A percentile compares a stretch with the other conserved stretches of the same genome.
These are phyloP conservation scores for Penicillium sp. DNA, from an alignment of 2,329 filamentous ascomycete species.

Conservation along the genomic window DNA sequence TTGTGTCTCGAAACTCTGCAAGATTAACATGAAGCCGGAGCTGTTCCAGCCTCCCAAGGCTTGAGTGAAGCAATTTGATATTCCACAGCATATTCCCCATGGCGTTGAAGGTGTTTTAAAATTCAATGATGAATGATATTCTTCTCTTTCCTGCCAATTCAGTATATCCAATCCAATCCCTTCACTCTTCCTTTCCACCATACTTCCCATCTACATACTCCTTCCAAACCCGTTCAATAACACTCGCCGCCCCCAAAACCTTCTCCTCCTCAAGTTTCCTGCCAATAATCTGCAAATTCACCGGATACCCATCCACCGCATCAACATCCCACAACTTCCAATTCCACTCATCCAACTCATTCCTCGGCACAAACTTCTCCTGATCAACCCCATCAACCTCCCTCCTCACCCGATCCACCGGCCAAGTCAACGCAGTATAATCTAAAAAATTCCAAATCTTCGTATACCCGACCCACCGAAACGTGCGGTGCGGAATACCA, in stretches of 20 bases:
- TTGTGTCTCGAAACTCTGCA: conserved; percentile 87
- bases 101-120: conserved; percentile 35
- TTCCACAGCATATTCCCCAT: conserved; percentile 33
- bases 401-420: conserved; percentile 56
- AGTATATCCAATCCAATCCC: not conserved
- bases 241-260: conserved; percentile 53
- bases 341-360: conserved; percentile 60
- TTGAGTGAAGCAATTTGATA: conserved; percentile 24
- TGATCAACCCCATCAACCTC: conserved; percentile 47
- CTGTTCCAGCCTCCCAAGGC: conserved; percentile 65
- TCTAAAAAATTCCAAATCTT: conserved; percentile 69
- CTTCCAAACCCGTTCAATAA: conserved; percentile 38
- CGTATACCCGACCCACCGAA: conserved; percentile 63
- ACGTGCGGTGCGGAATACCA: conserved; percentile 53
- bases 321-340: conserved; percentile 54
- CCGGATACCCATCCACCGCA: conserved; percentile 53
- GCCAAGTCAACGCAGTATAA: conserved; percentile 64
- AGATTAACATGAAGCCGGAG: conserved; percentile 94
- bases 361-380: conserved; percentile 54
- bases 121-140: conserved; percentile 26
- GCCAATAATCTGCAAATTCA: conserved; percentile 61
- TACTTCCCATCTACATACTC: not conserved
- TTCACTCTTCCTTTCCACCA: not conserved
- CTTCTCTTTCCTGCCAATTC: not conserved
- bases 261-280: conserved; percentile 62